A percentile compares a stretch with the other conserved stretches of the same genome.
Conservation (phyloP, 2,329 filamentous ascomycete genomes). For the Fonsecaea pedrosoi region DNA sequence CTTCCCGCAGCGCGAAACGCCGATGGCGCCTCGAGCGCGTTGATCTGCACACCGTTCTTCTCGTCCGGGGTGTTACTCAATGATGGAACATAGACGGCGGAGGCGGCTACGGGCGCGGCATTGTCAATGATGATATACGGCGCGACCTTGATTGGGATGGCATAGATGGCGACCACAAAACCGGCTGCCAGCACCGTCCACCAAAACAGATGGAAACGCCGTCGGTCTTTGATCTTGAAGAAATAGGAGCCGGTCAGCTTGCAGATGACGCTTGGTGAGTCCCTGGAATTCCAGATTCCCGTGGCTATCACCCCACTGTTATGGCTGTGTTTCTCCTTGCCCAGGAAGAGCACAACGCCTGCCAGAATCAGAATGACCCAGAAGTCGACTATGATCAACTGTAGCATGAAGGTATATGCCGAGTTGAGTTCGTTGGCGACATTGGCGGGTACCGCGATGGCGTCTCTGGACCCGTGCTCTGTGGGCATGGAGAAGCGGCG, state of each 20-base stretch:
- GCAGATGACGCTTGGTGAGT: conserved; percentile 13
- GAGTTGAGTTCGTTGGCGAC: conserved; percentile 22
- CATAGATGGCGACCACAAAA: conserved; percentile 16
- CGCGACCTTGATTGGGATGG: conserved; percentile 20
- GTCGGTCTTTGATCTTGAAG: conserved; percentile 17
- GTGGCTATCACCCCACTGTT: conserved; percentile 21
- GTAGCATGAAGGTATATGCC: conserved; percentile 18
- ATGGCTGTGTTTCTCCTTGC: conserved; percentile 19
- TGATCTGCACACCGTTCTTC: conserved; percentile 7
- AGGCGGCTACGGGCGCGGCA: conserved; percentile 12
- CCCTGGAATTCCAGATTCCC: conserved; percentile 16
- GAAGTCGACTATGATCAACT: conserved; percentile 21
- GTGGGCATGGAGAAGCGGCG: conserved; percentile 18
- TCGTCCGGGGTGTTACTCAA: neutral
- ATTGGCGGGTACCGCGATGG: conserved; percentile 6
- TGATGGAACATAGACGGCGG: conserved; percentile 12
- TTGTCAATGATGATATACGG: conserved; percentile 20
- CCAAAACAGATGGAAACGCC: conserved; percentile 4
- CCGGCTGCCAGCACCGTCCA: conserved; percentile 8
- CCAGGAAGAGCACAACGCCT: conserved; percentile 15
- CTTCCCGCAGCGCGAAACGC: conserved; percentile 15
- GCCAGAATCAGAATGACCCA: conserved; percentile 14
- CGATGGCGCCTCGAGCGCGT: conserved; percentile 18
- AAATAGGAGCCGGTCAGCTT: conserved; percentile 11
- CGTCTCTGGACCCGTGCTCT: conserved; percentile 5